Base-by-base conservation (phyloP, 108 stramenopile genomes). In the Cyclotella cryptica region DNA sequence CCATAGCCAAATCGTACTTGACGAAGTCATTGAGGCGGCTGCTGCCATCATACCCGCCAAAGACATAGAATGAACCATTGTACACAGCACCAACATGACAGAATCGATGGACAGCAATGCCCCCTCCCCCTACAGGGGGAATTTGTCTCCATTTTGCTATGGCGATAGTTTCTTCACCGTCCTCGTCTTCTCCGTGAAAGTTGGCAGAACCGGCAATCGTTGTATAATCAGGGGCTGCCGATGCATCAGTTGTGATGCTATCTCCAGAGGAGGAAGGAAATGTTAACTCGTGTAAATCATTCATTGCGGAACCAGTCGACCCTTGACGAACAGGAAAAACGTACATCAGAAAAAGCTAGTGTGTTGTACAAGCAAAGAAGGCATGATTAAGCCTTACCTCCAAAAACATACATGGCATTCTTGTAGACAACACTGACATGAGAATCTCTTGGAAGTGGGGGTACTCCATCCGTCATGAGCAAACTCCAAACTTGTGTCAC, bases 1-100 rank as follows among this genome's bases (percentile, higher is more conserved):
- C 85, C 57, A 78, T 45, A 51, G 77, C 71, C 15, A 79, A 45
- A 60, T 80, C 83, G n/a, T 80, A 88, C 77, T 92, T 86, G 40
- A 97, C 80, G 69, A 98, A 97, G 62, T 99, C 98, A 77, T 98
- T 97, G 26, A 99, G 90, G 15, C 98, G 85, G 71, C 88, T 87
- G 7, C 90, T 71, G 7, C 98, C 98, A 75, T 97, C 96, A 71
- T 99, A 99, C 0, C 98, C 98, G 27, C 98, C 98, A 79, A 97
- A 98, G 17, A 96, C 78, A 72, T 89, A 97, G 64, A 99, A 77
- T 17, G 88, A 77, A 55, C 89, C 87, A 29, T 72, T 72, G 78
- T 91, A 70, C 11, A 90, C 89, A 28, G 86, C 88, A 0, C 85
- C 97, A 3, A 96, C 97, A 71, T 98, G 98, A 74, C 98, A 98